Conservation (phyloP, 2,329 filamentous ascomycete species). For the Fusarium acutatum region DNA sequence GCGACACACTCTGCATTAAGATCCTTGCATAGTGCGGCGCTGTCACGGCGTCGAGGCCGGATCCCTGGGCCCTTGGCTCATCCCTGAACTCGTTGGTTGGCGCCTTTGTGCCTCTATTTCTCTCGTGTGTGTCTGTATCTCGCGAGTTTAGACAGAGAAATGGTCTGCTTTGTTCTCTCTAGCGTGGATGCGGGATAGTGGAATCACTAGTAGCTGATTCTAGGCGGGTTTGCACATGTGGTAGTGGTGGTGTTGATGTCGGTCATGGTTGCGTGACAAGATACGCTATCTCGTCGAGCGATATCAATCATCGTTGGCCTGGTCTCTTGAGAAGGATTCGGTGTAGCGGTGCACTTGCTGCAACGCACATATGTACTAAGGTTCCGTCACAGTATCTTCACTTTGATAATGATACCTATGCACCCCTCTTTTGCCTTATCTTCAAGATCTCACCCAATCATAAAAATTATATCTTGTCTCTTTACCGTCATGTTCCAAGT, state of each 20-base stretch:
- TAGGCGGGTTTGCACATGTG: conserved; percentile 18
- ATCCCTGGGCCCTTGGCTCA: conserved; percentile 31
- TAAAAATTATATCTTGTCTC: neutral
- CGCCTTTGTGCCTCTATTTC: conserved; percentile 5
- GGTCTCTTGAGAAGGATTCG: conserved; percentile 20
- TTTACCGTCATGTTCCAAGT: neutral
- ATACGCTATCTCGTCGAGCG: conserved; percentile 29
- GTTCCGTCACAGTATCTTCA: conserved; percentile 11
- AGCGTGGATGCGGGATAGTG: conserved; percentile 26
- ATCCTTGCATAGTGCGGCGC: conserved; percentile 36
- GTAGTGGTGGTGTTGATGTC: conserved; percentile 17
- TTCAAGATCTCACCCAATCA: conserved; percentile 21
- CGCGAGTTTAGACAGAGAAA: conserved; percentile 10
- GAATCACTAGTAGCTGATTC: neutral
- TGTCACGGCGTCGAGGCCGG: conserved; percentile 31
- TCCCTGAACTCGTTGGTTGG: conserved; percentile 17
- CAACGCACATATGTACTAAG: neutral
- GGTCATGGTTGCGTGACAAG: conserved; percentile 33
- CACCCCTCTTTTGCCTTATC: conserved; percentile 32
- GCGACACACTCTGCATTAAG: conserved; percentile 38
- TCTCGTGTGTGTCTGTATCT: conserved; percentile 3
- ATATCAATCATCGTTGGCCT: conserved; percentile 22
- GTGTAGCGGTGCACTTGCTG: conserved; percentile 13
- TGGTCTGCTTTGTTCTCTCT: conserved; percentile 7
- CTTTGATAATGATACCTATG: conserved; percentile 11